Percentiles rank a stretch among this genome's conserved stretches.
These are phyloP conservation scores for Trypanosoma avium DNA, from an alignment of 208 protist genomes.

Conservation along the genomic window DNA sequence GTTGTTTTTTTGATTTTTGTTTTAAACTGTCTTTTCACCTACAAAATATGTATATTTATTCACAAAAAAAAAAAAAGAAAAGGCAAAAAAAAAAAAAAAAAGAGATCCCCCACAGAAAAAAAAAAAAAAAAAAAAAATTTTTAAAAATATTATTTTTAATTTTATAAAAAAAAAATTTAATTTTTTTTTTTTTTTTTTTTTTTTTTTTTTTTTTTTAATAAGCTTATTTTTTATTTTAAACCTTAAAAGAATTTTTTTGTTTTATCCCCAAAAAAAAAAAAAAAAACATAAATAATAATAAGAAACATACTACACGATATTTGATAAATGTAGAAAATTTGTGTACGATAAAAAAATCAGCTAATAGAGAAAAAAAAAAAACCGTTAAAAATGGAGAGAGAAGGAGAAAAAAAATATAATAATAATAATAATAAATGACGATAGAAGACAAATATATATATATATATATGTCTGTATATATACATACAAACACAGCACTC, in stretches of 20 bases:
- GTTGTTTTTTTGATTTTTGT: neutral
- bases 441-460: constrained; percentile 20
- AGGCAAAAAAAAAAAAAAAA: constrained; percentile 1
- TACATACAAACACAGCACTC: no score
- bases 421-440: neutral
- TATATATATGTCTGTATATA: neutral
- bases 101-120: neutral
- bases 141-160: neutral
- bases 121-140: neutral
- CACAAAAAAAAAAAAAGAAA: neutral
- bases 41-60: neutral
- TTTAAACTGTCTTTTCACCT: neutral
- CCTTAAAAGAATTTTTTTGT: no score
- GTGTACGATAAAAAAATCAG: no score
- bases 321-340: no score
- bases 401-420: constrained; percentile 15
- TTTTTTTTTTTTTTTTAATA: neutral
- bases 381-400: no score
- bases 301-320: no score
- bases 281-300: no score
- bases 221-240: no score
- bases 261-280: no score
- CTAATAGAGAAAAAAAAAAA: constrained; percentile 20
- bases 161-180: neutral
- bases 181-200: constrained; percentile 1